Base-by-base conservation (phyloP, 2,329 filamentous ascomycete genomes). In the Alternaria gansuensis region DNA sequence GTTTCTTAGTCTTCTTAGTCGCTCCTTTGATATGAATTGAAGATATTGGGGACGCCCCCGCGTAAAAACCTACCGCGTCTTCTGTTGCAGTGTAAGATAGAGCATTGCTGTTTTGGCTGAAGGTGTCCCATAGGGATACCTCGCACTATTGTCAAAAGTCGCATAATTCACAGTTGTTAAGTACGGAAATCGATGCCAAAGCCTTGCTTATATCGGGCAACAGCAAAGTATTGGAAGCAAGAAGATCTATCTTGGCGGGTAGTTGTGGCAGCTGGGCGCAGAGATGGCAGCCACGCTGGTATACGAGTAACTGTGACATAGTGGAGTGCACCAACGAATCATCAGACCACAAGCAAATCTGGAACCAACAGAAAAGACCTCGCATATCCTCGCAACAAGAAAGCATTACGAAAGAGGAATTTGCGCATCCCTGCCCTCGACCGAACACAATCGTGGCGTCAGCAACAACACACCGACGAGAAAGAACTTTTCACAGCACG, bases 1-100 rank as follows among this genome's bases (percentile, higher is more conserved):
- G 48, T 55, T 55, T 7, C 21, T 11, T 51, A 40, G 36, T 3
- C 24, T 57, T 57, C 10, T 6, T n/a, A 43, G 49, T 48, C 49
- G 11, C 49, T 57, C 49, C 3, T 53, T 57, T 31, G 14, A 17
- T 31, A 4, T 13, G 10, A 29, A 40, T 17, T 40, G 14, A 44
- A 53, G 41, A 57, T 34, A 8, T 31, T 41, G 34, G 40, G 49
- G 49, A 36, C 23, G 34, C 34, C 29, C 54, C 49, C 49, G 33
- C 29, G 17, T 23, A 34, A 33, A 14, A 10, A 14, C 33, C n/a
- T 5, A 46, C 28, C 33, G 33, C 1, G 14, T 23, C 3, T 23
- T 33, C 17, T 14, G 28, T 33, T 46, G 28, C 28, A 33, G 17
- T 28, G 17, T 36, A 33, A 33, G 31, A 14, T 33, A 4, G 17